Conservation (phyloP, 2,329 filamentous ascomycete genomes). For the Microascus cirrosus region DNA sequence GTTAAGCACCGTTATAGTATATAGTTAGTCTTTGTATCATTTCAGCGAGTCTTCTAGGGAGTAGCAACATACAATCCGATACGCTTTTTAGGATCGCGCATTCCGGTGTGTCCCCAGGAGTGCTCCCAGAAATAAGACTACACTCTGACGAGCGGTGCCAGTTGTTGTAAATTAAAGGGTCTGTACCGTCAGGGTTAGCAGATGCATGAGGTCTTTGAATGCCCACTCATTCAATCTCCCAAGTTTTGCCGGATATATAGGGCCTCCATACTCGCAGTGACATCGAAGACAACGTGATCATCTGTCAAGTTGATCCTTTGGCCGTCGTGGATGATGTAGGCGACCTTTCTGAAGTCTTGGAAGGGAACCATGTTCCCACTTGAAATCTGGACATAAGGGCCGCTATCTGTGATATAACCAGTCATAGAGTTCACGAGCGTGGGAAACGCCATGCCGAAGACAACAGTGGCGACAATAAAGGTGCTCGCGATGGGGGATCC, state of each 20-base stretch:
- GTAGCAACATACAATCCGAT: no score
- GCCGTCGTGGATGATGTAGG: conserved; percentile 14
- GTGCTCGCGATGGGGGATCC: conserved; percentile 11
- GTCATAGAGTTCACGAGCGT: conserved; percentile 17
- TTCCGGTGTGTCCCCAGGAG: no score
- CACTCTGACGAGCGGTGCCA: no score
- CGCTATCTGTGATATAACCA: conserved; percentile 13
- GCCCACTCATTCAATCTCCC: no score
- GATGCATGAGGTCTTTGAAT: neutral
- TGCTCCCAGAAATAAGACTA: no score
- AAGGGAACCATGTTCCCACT: conserved; percentile 10
- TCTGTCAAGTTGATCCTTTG: conserved; percentile 9
- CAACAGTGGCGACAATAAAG: conserved; percentile 13
- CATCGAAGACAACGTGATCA: conserved; percentile 8
- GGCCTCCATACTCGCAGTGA: neutral
- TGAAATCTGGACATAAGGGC: conserved; percentile 11
- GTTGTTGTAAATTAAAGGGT: no score
- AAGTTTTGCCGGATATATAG: no score
- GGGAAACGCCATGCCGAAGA: conserved; percentile 15
- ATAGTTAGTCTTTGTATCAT: no score
- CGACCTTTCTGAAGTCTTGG: conserved; percentile 7
- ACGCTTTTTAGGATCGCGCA: no score
- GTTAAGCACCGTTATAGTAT: no score
- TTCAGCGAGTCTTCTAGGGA: neutral
- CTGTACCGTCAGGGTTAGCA: no score